Conservation (phyloP, 441 rosid genomes). For the Breynia disticha region DNA sequence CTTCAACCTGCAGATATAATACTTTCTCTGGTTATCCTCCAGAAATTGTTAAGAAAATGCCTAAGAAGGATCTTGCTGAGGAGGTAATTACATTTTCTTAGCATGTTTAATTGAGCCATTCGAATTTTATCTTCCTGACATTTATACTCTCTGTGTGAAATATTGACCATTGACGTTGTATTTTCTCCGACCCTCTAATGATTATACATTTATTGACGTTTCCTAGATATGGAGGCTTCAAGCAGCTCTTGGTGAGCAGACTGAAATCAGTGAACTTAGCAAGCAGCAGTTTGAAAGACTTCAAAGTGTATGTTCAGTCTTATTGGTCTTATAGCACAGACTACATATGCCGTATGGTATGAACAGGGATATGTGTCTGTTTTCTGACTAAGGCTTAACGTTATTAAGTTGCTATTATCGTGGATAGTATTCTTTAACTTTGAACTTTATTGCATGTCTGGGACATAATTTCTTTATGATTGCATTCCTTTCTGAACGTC, state of each 20-base stretch:
- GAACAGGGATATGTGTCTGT: neutral
- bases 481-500: no score
- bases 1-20: conserved; percentile 52
- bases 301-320: conserved; percentile 52
- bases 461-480: no score
- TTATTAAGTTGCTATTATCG: neutral
- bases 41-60: conserved; percentile 93
- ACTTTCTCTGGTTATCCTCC: conserved; percentile 94
- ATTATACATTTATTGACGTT: conserved; percentile 3
- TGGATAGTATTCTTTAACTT: no score
- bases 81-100: conserved; percentile 47
- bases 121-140: no score
- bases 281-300: conserved; percentile 93
- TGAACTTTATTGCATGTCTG: no score
- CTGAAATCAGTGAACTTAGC: conserved; percentile 79
- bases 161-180: neutral
- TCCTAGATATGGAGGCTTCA: conserved; percentile 95
- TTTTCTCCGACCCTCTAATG: neutral
- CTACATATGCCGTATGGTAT: conserved; percentile 1
- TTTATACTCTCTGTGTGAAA: neutral
- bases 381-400: neutral
- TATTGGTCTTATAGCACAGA: neutral
- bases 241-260: conserved; percentile 96
- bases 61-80: conserved; percentile 86
- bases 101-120: neutral